Base-by-base conservation (phyloP, 257 asterid species). In the Solanum appendiculatum region DNA sequence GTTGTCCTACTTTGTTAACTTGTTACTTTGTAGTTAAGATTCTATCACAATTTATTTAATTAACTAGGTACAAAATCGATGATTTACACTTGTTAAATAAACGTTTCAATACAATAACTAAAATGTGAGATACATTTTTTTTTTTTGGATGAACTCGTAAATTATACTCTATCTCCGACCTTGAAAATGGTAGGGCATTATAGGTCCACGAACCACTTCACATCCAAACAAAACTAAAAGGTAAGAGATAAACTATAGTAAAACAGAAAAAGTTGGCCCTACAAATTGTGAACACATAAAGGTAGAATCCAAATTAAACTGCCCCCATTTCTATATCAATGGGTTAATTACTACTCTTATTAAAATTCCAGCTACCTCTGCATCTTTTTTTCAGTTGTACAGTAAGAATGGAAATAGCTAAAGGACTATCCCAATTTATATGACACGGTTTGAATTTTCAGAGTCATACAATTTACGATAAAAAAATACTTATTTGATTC, bases 391-490 rank as follows among this genome's bases (percentile, higher is more conserved):
- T 9, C 27, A 33, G 80, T 70, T 34, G 27, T 33, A 70, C 14
- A 70, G 15, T 69, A 33, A 9, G 25, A 31, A 21, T 2, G 11
- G 5, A 69, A 33, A 7, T 69, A 10, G 14, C 7, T 64, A 27
- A 13, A 64, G 13, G 73, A 25, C 2, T 12, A 15, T 0, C 10
- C 3, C 33, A 27, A 21, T 56, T 20, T 20, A 20, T 0, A 56
- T 3, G 0, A 7, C 4, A 9, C 2, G 0, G 1, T 21, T 20
- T 20, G 0, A 21, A 56, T 20, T 56, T 56, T 20, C 5, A 56
- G 3, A 56, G 27, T 56, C 25, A 56, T 20, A 56, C 5, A 56
- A 0, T 56, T 56, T 56, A 54, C 1, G 0, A 51, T 51, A 18
- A 16, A 48, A 14, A 18, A 18, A 0, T 2, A 6, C 0, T 11